These are phyloP conservation scores for Ilyonectria mors-panacis DNA, from an alignment of 2,329 filamentous ascomycete genomes.

Conservation along the genomic window DNA sequence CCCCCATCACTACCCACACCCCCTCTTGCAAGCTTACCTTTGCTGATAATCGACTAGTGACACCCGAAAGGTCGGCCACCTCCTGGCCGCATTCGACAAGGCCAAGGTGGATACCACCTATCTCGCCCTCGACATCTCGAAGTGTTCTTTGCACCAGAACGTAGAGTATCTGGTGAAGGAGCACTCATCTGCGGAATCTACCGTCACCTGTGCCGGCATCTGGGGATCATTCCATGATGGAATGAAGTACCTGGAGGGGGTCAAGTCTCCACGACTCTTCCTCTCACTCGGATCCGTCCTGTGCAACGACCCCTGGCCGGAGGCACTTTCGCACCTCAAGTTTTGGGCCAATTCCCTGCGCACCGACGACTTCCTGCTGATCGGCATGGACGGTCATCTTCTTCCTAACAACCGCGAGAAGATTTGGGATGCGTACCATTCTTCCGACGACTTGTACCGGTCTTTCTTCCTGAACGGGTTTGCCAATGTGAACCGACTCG, in stretches of 20 bases:
- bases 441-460: conserved; percentile 53
- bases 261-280: conserved; percentile 54
- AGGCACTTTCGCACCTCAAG: conserved; percentile 54
- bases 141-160: conserved; percentile 53
- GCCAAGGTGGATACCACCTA: conserved; percentile 51
- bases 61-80: conserved; percentile 57
- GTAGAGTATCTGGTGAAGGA: conserved; percentile 50
- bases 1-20: conserved; percentile 27
- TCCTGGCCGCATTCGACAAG: conserved; percentile 55
- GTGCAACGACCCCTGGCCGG: conserved; percentile 58
- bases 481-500: conserved; percentile 54
- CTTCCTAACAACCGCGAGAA: conserved; percentile 52
- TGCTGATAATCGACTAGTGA: conserved; percentile 50
- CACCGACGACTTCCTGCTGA: conserved; percentile 53
- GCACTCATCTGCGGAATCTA: conserved; percentile 45
- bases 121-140: conserved; percentile 59
- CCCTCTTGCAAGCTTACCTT: conserved; percentile 37
- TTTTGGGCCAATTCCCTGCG: conserved; percentile 56
- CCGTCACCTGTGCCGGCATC: conserved; percentile 55
- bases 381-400: conserved; percentile 60
- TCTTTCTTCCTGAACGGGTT: conserved; percentile 59
- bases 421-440: conserved; percentile 59
- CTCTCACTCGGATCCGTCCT: conserved; percentile 60
- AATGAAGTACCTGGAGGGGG: conserved; percentile 49
- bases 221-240: conserved; percentile 59